A percentile compares a stretch with the other conserved stretches of the same genome.
These are phyloP conservation scores for Penicillium sp. DNA, from an alignment of 2,329 filamentous ascomycete genomes.

Conservation along the genomic window DNA sequence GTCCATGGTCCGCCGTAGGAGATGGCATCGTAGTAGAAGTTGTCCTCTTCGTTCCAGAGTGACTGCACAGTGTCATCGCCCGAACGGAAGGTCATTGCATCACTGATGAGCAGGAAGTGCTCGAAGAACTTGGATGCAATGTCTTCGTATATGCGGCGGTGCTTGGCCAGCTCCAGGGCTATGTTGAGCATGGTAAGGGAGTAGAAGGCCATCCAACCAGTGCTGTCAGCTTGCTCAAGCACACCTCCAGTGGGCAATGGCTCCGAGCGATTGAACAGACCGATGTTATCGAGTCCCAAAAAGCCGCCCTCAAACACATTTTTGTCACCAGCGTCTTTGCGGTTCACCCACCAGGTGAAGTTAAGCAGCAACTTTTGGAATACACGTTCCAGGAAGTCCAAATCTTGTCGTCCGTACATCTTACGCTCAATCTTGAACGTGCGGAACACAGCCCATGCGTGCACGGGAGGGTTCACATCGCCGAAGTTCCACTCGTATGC, in stretches of 20 bases:
- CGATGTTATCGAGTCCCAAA: conserved; percentile 93
- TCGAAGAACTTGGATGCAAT: conserved; percentile 98
- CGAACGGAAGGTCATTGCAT: conserved; percentile 87
- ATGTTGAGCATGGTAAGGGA: conserved; percentile 97
- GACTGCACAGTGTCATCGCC: conserved; percentile 69
- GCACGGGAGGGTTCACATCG: conserved; percentile 93
- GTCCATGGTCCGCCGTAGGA: conserved; percentile 93
- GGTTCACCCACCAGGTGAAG: conserved; percentile 99
- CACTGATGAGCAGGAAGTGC: conserved; percentile 96
- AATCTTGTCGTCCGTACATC: conserved; percentile 88
- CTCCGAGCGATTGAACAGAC: conserved; percentile 94
- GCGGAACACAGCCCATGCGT: conserved; percentile 93
- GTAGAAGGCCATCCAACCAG: conserved; percentile 99
- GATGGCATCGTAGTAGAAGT: conserved; percentile 98
- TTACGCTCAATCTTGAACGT: conserved; percentile 98
- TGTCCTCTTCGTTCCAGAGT: conserved; percentile 90
- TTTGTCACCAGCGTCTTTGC: conserved; percentile 90
- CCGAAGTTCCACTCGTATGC: conserved; percentile 98
- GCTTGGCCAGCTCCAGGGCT: conserved; percentile 88
- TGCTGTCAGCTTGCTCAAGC: conserved; percentile 94
- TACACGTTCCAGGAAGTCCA: conserved; percentile 92
- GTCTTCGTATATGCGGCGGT: conserved; percentile 92
- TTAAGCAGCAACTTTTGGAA: conserved; percentile 96
- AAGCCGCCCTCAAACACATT: conserved; percentile 98
- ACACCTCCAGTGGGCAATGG: conserved; percentile 89